Conservation (phyloP, 768 basidiomycete species). For the Mycena galopus region DNA sequence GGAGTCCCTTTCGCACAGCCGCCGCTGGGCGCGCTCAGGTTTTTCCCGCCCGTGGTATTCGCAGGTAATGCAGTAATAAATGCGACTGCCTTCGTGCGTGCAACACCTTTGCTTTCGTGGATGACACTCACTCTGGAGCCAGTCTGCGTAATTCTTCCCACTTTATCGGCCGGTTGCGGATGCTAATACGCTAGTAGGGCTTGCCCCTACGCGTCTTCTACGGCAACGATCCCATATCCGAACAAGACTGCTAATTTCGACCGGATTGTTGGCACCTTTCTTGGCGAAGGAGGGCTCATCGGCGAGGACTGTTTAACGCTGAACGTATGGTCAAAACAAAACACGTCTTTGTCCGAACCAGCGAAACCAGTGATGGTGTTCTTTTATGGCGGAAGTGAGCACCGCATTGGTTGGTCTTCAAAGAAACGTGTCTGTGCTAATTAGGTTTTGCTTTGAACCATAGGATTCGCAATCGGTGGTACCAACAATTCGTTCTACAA, state of each 20-base stretch:
- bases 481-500: slow-evolving; percentile 29
- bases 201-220: slow-evolving; percentile 15
- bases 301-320: slow-evolving; percentile 29
- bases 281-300: slow-evolving; percentile 13
- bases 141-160: slow-evolving; percentile 11
- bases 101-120: not conserved
- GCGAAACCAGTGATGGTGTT: slow-evolving; percentile 26
- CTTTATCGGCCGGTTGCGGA: not conserved
- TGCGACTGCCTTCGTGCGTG: slow-evolving; percentile 22
- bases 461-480: slow-evolving; percentile 20
- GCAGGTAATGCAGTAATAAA: slow-evolving; percentile 5
- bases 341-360: not conserved
- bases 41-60: slow-evolving; percentile 20
- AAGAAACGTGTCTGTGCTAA: too few species aligned
- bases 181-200: slow-evolving; percentile 10
- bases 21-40: slow-evolving; percentile 17
- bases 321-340: slow-evolving; percentile 23
- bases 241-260: slow-evolving; percentile 27
- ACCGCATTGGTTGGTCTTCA: too few species aligned
- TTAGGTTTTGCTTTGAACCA: not conserved
- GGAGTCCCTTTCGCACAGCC: slow-evolving; percentile 27
- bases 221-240: slow-evolving; percentile 18
- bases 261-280: slow-evolving; percentile 16
- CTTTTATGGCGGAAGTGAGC: slow-evolving; percentile 28
- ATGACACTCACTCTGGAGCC: not conserved